Evolutionary conservation across 306 rosid species (phyloP), one percentile per base, ranked within the genome.

Genomic region (Abrus pulchellus): DNA sequence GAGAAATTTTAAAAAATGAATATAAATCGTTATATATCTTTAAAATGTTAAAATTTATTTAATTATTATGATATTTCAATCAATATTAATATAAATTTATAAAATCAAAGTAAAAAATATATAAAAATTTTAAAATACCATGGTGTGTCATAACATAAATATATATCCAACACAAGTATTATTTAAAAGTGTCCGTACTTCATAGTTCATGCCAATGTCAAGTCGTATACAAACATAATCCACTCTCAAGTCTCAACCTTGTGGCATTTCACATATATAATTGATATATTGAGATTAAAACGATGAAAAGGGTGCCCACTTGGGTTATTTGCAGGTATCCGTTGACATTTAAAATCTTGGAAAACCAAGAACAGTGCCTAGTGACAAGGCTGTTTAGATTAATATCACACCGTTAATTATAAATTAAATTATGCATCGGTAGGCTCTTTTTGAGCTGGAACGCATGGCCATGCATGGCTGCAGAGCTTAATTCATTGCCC

Each of bases 381-480:
- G 14, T 85, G 85, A 83, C 83, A 55, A 13, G 85, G 84, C 75
- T 78, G 6, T 27, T 34, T 68, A 59, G 43, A 38, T 80, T 10
- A 71, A 74, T 27, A 74, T 78, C 32, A 52, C 36, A 27, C 59
- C 41, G 40, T 47, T 66, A 74, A 69, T 34, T 45, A 83, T 56
- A 72, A 20, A 36, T 36, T 2, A 52, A 40, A 68, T 34, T 66
- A 14, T 68, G 7, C 59, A 59, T 68, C 5, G 6, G 0, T 54
- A 1, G 6, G 73, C 66, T 73, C 76, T 85, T 74, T 69, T 59
- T 75, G 80, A 84, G 86, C 80, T 86, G 88, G 83, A 86, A 78
- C 57, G 77, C 87, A 86, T 80, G 77, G 85, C 77, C 79, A 78
- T 81, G 80, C 80, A 80, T 78, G 64, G 61, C 57, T 49, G 48